These are phyloP conservation scores for Sporothrix protearum DNA, from an alignment of 2,329 filamentous ascomycete genomes.

Conservation along the genomic window DNA sequence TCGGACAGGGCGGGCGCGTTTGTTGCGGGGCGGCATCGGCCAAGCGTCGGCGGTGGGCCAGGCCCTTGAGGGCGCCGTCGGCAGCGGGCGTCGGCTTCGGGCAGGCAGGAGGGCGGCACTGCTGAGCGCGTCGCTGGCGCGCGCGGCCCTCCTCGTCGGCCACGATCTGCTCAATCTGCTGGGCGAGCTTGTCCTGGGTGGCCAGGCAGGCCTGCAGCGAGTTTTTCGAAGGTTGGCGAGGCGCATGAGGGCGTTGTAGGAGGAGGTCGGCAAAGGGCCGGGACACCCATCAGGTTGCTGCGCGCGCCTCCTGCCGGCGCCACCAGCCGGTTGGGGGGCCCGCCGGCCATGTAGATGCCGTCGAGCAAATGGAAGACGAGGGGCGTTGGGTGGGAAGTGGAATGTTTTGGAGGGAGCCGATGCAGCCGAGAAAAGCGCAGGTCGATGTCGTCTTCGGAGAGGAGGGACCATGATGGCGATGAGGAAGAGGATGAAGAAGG, in stretches of 20 bases:
- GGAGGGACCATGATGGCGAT: conserved; percentile 49
- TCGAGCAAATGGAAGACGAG: conserved; percentile 48
- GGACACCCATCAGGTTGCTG: conserved; percentile 48
- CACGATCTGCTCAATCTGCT: conserved; percentile 66
- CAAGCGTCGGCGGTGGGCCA: conserved; percentile 62
- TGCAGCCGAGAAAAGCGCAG: conserved; percentile 69
- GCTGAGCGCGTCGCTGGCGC: too few species aligned
- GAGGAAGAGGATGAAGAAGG: background rate
- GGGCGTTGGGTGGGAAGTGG: conserved; percentile 73
- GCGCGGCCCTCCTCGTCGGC: conserved; percentile 42
- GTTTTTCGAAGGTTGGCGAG: conserved; percentile 81
- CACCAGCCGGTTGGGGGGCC: conserved; percentile 35
- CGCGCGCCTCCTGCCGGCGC: conserved; percentile 30
- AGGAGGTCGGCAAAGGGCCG: conserved; percentile 62
- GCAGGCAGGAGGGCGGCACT: conserved; percentile 40
- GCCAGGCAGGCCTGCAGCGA: conserved; percentile 86
- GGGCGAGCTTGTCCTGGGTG: conserved; percentile 68
- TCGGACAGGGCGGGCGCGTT: conserved; percentile 62
- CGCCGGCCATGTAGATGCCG: conserved; percentile 22
- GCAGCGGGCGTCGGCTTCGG: conserved; percentile 49
- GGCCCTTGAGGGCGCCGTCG: conserved; percentile 50
- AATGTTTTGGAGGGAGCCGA: conserved; percentile 67
- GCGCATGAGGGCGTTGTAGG: conserved; percentile 84
- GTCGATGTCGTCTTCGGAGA: conserved; percentile 70
- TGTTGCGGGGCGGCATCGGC: conserved; percentile 59